phyloP scores from a whole-genome alignment of 2,329 filamentous ascomycete genomes.

The Penicillium frequentans region DNA sequence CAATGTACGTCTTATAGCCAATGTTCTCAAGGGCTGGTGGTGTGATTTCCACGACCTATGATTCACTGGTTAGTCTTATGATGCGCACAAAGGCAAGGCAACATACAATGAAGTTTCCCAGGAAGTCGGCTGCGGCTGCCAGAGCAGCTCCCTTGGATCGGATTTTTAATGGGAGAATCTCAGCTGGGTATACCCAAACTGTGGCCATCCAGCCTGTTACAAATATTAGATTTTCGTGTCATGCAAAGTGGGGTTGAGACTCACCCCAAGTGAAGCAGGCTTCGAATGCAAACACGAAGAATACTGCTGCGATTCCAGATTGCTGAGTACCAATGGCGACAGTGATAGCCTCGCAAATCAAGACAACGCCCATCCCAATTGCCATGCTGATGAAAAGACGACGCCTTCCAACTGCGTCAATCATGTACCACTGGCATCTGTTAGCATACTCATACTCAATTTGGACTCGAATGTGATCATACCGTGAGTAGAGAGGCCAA shows the following conservation, averaged over 20 bases:
- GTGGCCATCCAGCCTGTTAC: conserved; percentile 21
- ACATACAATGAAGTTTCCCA: conserved; percentile 25
- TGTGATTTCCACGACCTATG: conserved; percentile 59
- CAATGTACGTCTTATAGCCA: conserved; percentile 61
- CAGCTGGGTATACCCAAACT: conserved; percentile 23
- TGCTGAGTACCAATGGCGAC: conserved; percentile 15
- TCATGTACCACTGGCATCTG: conserved; percentile 13
- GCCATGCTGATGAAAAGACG: conserved; percentile 16
- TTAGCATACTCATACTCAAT: not conserved
- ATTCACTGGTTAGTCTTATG: not conserved
- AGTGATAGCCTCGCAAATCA: conserved; percentile 25
- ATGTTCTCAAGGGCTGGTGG: conserved; percentile 61
- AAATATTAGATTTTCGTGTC: not conserved
- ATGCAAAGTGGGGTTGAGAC: not conserved
- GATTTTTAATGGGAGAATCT: conserved; percentile 21
- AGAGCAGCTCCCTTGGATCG: conserved; percentile 32
- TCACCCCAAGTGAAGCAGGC: conserved; percentile 24
- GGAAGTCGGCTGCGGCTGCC: conserved; percentile 33
- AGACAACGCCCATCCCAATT: conserved; percentile 23
- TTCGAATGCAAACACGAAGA: conserved; percentile 27
- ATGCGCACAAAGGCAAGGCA: not conserved
- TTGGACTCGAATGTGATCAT: not conserved
- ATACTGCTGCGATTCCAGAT: conserved; percentile 19
- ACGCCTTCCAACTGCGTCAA: conserved; percentile 13
- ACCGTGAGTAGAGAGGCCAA: conserved; percentile 30